phyloP scores from a whole-genome alignment of 1,284 basidiomycete genomes.

The Microbotryomycetes sp. region DNA sequence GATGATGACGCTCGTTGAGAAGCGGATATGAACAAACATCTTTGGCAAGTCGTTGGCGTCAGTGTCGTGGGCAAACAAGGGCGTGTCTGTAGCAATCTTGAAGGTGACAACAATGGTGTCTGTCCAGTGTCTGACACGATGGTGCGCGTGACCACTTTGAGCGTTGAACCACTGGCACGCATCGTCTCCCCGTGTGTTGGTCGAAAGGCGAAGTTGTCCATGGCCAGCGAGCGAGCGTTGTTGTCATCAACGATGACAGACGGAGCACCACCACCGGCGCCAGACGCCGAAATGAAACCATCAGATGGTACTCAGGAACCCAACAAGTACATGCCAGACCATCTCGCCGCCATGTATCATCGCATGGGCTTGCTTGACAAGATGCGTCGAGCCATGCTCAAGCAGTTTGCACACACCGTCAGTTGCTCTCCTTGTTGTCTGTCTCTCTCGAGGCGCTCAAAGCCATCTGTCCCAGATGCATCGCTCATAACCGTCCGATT shows the following conservation, averaged over 20 bases:
- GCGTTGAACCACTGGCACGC: background rate
- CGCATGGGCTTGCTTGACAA: slow-evolving; percentile 18
- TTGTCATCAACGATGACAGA: too few species aligned
- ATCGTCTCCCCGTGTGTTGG: too few species aligned
- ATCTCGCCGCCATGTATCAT: slow-evolving; percentile 15
- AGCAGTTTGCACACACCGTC: slow-evolving; percentile 3
- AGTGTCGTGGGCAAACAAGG: background rate
- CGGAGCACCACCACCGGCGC: too few species aligned
- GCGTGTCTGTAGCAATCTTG: background rate
- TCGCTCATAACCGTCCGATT: background rate
- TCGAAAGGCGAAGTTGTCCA: too few species aligned
- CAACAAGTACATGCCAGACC: slow-evolving; percentile 2
- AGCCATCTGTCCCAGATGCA: too few species aligned
- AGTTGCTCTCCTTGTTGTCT: background rate
- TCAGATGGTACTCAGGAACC: too few species aligned
- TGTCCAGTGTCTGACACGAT: background rate
- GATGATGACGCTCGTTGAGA: background rate
- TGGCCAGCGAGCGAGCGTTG: too few species aligned
- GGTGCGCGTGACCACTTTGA: background rate
- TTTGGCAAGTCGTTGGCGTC: background rate
- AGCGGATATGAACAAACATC: too few species aligned
- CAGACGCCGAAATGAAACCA: too few species aligned
- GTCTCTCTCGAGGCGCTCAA: too few species aligned
- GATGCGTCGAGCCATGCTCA: slow-evolving; percentile 15
- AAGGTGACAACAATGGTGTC: background rate